Base-by-base conservation (phyloP, 2,329 filamentous ascomycete species). In the Colletotrichum sp. region DNA sequence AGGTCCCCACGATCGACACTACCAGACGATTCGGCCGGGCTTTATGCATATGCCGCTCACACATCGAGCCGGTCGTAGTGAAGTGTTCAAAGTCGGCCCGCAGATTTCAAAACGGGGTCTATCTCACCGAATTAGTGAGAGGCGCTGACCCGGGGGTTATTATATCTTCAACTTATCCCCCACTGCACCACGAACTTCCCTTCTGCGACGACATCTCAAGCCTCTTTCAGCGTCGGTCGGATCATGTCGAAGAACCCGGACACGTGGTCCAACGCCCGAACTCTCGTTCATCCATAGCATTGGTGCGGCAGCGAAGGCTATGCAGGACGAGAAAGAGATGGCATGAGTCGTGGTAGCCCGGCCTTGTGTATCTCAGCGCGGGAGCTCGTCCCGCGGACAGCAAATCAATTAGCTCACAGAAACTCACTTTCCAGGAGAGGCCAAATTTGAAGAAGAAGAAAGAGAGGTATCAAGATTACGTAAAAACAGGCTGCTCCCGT, bases 401-500 rank as follows among this genome's bases (percentile, higher is more conserved):
- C n/a, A 21, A 13, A 21, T 13, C 6, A 21, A 49, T 49, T 4
- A 49, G 34, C 1, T 49, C n/a, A 49, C 44, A 21, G 18, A 13
- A 4, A 21, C 6, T 21, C n/a, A 13, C 10, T 6, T n/a, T 3
- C 5, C 39, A 44, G 39, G n/a, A 52, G 10, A 52, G 44, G 12
- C 12, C 1, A 21, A 5, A 0, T 52, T 21, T 24, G 44, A 52
- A 52, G 44, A 8, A 21, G 44, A 52, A 52, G 15, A 52, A 59
- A 44, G 8, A 36, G 3, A 64, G 62, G 28, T 34, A 65, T 65
- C 34, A 26, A 55, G 36, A 60, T 65, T 73, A 26, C 39, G 12
- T 68, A 4, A 7, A n/a, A 62, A 72, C 39, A 13, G 44, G 21
- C 39, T 52, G 63, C 73, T 57, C 72, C 32, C 18, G 39, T 76